Conservation (phyloP, 1,139 yeast species). For the Zhuliangozyma blackwelliae region DNA sequence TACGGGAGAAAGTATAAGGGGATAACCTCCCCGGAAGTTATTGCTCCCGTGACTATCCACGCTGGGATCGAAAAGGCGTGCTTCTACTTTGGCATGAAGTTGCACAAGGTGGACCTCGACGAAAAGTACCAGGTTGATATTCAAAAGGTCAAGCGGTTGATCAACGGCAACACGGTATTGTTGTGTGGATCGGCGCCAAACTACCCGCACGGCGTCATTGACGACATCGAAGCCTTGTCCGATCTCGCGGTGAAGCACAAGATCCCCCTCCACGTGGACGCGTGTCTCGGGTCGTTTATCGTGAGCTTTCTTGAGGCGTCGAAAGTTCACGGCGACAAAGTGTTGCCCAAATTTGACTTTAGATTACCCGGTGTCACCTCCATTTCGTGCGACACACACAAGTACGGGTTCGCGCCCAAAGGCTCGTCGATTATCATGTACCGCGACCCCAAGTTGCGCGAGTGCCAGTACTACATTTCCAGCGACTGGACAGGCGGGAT, state of each 20-base stretch:
- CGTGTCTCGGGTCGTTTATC: slow-evolving; percentile 90
- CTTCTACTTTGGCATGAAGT: slow-evolving; percentile 79
- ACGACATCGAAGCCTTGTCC: slow-evolving; percentile 75
- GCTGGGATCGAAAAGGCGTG: slow-evolving; percentile 97
- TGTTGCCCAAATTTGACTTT: slow-evolving; percentile 73
- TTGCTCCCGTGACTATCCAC: slow-evolving; percentile 87
- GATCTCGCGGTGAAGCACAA: slow-evolving; percentile 57
- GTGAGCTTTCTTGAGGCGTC: slow-evolving; percentile 74
- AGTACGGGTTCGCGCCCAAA: slow-evolving; percentile 97
- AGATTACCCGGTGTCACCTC: slow-evolving; percentile 93
- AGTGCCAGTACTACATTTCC: slow-evolving; percentile 77
- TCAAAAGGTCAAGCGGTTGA: slow-evolving; percentile 54
- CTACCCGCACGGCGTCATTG: slow-evolving; percentile 94
- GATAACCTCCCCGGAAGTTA: slow-evolving; percentile 73
- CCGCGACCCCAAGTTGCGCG: slow-evolving; percentile 59
- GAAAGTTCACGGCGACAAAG: slow-evolving; percentile 42
- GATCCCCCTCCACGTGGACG: slow-evolving; percentile 90
- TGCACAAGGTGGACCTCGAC: slow-evolving; percentile 77
- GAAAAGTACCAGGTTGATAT: slow-evolving; percentile 65
- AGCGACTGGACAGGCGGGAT: slow-evolving; percentile 93
- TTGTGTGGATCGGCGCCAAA: slow-evolving; percentile 94
- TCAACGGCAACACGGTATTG: slow-evolving; percentile 75
- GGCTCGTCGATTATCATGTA: slow-evolving; percentile 94
- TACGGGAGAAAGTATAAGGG: slow-evolving; percentile 54
- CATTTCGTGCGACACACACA: slow-evolving; percentile 95